Base-by-base conservation (phyloP, 306 rosid species). In the Cucumis cinereus region DNA sequence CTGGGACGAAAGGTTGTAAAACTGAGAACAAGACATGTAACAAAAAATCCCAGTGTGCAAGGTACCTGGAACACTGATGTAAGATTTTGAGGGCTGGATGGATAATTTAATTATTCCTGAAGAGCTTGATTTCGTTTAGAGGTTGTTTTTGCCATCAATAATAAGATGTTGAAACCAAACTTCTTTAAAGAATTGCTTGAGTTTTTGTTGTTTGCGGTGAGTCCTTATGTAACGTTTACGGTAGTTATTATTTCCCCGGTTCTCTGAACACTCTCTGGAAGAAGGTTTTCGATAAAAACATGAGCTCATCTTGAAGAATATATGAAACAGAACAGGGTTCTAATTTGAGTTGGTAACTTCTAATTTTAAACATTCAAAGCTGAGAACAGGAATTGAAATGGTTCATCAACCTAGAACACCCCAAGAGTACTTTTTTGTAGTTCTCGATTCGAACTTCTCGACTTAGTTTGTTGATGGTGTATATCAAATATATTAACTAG, bases 1-100 rank as follows among this genome's bases (percentile, higher is more conserved):
- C 52, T 94, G 78, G 98, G 98, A 73, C 85, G 98, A 83, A 94
- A 94, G 86, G 98, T 94, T 30, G 67, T 94, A 77, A 94, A 94
- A 81, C 83, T 91, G 87, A 91, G 77, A 88, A 91, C 98, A 47
- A 84, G 98, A 66, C 98, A 90, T 74, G 86, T 91, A 45, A 86
- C 94, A 64, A 88, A 88, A 79, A 91, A 85, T 66, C 97, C 97
- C 10, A 93, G 96, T 28, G 97, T 90, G 79, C 98, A 91, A 85
- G 97, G 98, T 70, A 93, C 97, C 76, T 93, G 96, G 98, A 88
- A 92, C 52, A 93, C 97, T n/a, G 88, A 79, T 36, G 73, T 85
- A 77, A 81, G 83, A 77, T 90, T 82, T 79, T 91, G 83, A 86
- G 73, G 77, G 35, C 6, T 67, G 24, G 13, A 66, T 66, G 30